Evolutionary conservation across 768 basidiomycete species (phyloP).

Genomic region (Pluteus cervinus): DNA sequence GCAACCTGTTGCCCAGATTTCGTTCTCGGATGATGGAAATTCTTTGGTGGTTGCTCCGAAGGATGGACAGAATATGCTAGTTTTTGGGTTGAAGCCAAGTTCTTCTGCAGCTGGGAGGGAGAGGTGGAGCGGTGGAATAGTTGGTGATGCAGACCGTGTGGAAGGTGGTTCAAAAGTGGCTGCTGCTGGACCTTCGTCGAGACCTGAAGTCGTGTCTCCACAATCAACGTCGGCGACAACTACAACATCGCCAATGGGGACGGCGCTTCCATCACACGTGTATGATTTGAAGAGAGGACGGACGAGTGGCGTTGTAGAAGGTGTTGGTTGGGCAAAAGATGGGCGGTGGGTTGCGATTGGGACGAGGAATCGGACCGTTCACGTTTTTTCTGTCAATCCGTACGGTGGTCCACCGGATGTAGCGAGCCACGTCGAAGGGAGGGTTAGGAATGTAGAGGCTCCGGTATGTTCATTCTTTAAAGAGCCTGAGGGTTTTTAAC

Average conservation of each 20-base stretch:
- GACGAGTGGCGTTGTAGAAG: conserved; percentile 60
- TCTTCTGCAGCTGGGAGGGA: conserved; percentile 9
- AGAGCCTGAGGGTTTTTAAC: background rate
- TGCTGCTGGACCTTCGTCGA: background rate
- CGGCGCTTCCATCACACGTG: conserved; percentile 17
- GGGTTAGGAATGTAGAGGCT: conserved; percentile 47
- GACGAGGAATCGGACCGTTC: conserved; percentile 58
- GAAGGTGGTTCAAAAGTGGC: background rate
- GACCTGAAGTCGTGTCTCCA: background rate
- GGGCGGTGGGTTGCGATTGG: conserved; percentile 66
- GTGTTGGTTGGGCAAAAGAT: conserved; percentile 45
- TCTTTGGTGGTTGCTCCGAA: conserved; percentile 41
- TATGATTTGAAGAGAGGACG: conserved; percentile 70
- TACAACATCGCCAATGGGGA: conserved; percentile 1
- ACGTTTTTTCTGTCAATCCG: conserved; percentile 74
- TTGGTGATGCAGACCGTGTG: background rate
- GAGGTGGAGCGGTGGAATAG: background rate
- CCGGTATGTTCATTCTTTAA: conserved; percentile 30
- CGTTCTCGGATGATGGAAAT: conserved; percentile 51
- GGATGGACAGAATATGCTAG: conserved; percentile 49
- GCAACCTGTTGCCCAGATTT: conserved; percentile 38
- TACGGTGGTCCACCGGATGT: conserved; percentile 66
- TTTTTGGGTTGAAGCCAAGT: conserved; percentile 35
- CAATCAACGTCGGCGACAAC: conserved; percentile 2
- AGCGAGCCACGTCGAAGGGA: conserved; percentile 51